Conservation (phyloP, 2,329 filamentous ascomycete species). For the Paramyrothecium roridum region DNA sequence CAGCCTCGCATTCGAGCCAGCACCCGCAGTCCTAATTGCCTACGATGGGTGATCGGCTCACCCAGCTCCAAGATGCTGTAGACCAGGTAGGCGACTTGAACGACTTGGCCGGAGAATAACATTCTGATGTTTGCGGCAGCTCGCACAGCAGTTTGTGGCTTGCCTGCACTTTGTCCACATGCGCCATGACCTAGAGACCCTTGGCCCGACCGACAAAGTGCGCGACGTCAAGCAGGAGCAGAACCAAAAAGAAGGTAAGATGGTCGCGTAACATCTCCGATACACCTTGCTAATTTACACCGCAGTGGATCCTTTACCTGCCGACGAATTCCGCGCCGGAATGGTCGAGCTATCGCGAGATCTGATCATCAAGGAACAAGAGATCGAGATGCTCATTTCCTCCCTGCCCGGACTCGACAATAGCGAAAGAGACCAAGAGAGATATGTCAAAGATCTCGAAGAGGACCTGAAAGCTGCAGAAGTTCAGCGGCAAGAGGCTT, state of each 20-base stretch:
- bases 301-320: constrained; percentile 57
- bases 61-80: constrained; percentile 80
- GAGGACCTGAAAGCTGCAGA: constrained; percentile 63
- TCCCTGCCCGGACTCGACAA: constrained; percentile 74
- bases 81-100: constrained; percentile 60
- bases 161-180: constrained; percentile 63
- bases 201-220: constrained; percentile 56
- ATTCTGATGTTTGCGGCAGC: constrained; percentile 35
- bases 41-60: constrained; percentile 71
- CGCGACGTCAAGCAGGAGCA: constrained; percentile 55
- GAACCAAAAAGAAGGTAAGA: constrained; percentile 47
- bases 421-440: constrained; percentile 73
- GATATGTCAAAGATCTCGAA: constrained; percentile 62
- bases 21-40: neutral
- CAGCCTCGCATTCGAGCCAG: constrained; percentile 2
- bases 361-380: constrained; percentile 75
- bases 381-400: constrained; percentile 76
- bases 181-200: constrained; percentile 63
- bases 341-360: constrained; percentile 73
- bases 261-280: neutral
- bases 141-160: constrained; percentile 67
- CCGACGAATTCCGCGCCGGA: constrained; percentile 63
- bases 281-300: constrained; percentile 2
- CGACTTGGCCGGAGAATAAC: neutral
- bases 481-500: constrained; percentile 57